phyloP scores from a whole-genome alignment of 148 eudicot genomes.

The Vaccinium vitisidaea region DNA sequence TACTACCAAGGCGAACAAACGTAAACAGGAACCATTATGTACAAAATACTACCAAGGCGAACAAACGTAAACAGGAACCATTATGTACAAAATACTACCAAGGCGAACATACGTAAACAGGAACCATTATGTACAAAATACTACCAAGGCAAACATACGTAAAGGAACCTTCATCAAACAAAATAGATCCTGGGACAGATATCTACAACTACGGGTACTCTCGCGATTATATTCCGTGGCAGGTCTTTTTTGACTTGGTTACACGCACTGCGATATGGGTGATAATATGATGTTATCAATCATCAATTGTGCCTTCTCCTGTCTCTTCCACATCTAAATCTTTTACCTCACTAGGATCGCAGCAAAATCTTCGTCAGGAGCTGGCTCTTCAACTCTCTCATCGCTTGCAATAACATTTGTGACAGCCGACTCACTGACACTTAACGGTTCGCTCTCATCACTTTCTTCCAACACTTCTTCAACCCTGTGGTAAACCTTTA shows the following conservation, averaged over 20 bases:
- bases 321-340: constrained; percentile 14
- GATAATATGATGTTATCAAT: not conserved
- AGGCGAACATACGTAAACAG: not conserved
- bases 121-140: not conserved
- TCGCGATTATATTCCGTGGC: not conserved
- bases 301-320: constrained; percentile 10
- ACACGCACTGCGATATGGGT: not conserved
- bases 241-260: not conserved
- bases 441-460: not conserved
- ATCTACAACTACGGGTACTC: not conserved
- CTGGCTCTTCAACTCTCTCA: constrained; percentile 9
- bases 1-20: not conserved
- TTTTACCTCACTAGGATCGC: not conserved
- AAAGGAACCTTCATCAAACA: not conserved
- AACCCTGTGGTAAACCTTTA: constrained; percentile 50
- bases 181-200: not conserved
- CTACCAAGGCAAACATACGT: not conserved
- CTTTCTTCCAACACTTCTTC: constrained; percentile 33
- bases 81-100: not conserved
- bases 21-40: not conserved
- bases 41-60: not conserved
- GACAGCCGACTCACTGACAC: not conserved
- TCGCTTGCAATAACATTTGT: not conserved
- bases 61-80: not conserved
- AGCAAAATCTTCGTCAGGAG: constrained; percentile 9